Evolutionary conservation across 352 stramenopile genomes (phyloP), one percentile per base, ranked within the genome.

Genomic region (Vaucheria bursata): DNA sequence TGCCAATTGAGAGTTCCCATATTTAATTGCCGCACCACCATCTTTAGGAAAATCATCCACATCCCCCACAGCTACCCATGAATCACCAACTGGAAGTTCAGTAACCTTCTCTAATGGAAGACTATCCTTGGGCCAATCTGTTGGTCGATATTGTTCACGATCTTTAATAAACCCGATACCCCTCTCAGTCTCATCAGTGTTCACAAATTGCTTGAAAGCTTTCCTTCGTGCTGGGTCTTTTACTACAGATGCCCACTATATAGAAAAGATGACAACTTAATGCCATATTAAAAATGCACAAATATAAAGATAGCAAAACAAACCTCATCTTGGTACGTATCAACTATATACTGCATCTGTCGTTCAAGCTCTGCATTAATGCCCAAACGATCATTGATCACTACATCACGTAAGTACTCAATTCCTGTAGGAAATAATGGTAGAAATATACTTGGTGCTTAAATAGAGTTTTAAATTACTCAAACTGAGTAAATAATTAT

Each of bases 151-250:
- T 79, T 93, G 85, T 3, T 85, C 86, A 3, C 89, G 85, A 66
- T 87, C 85, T 7, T 91, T 88, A 79, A 96, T 85, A 25, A 92
- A 92, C 64, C 95, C 90, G 36, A 93, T 90, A 73, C 92, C 91
- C 49, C 90, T 85, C 0, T 93, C 88, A 67, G 86, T 87, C 50
- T 91, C 79, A 77, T 87, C 89, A 0, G 90, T 94, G 86, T 96
- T 96, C 38, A 89, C 89, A 81, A 95, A 96, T 82, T 96, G 91
- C 18, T 89, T 87, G 80, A 96, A 96, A 70, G 93, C 86, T 5
- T 88, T 86, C 40, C 90, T 84, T 18, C 89, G 79, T 35, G 89
- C 87, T 0, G 90, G 90, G 34, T 91, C 87, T 78, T 93, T 89
- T 53, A 1, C 7, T 7, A 6, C 7, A 50, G 64, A 37, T 70